A percentile compares a stretch with the other conserved stretches of the same genome.
Conservation (phyloP, 148 eudicot genomes). For the Simmondsia chinensis region DNA sequence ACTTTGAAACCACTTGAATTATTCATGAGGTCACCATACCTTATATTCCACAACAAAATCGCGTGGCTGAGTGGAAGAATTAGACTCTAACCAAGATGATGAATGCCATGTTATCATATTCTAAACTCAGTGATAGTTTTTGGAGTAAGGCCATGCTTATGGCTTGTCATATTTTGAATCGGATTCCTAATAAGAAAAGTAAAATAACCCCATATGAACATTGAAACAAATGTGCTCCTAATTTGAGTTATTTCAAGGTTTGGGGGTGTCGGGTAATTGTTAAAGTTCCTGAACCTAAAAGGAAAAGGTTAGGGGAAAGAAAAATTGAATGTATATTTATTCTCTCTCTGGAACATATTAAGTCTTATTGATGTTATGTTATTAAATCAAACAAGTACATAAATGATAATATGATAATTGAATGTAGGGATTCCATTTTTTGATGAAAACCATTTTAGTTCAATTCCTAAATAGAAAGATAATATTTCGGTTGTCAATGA, state of each 20-base stretch:
- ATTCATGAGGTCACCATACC: conserved; percentile 4
- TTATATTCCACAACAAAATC: conserved; percentile 9
- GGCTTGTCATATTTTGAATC: conserved; percentile 7
- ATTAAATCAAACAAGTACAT: conserved; percentile 8
- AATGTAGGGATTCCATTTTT: conserved; percentile 8
- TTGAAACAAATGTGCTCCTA: conserved; percentile 2
- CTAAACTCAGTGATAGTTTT: conserved; percentile 7
- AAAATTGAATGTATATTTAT: conserved; percentile 12
- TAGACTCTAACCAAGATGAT: conserved; percentile 12
- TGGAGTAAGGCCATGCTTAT: conserved; percentile 11
- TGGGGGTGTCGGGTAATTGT: conserved; percentile 18
- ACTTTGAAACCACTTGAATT: not conserved
- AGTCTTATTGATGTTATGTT: conserved; percentile 4
- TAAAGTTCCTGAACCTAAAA: conserved; percentile 7
- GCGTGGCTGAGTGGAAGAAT: conserved; percentile 8
- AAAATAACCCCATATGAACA: conserved; percentile 10
- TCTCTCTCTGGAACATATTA: conserved; percentile 2
- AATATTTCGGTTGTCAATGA: too few species aligned
- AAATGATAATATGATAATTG: not conserved
- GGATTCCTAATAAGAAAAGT: conserved; percentile 7
- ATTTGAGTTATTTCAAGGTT: conserved; percentile 3
- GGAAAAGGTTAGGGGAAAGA: conserved; percentile 3
- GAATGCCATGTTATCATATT: conserved; percentile 9
- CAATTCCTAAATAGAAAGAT: too few species aligned
- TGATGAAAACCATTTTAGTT: not conserved